Base-by-base conservation (phyloP, 495 filamentous ascomycete genomes). In the Lophiostoma macrostomum region DNA sequence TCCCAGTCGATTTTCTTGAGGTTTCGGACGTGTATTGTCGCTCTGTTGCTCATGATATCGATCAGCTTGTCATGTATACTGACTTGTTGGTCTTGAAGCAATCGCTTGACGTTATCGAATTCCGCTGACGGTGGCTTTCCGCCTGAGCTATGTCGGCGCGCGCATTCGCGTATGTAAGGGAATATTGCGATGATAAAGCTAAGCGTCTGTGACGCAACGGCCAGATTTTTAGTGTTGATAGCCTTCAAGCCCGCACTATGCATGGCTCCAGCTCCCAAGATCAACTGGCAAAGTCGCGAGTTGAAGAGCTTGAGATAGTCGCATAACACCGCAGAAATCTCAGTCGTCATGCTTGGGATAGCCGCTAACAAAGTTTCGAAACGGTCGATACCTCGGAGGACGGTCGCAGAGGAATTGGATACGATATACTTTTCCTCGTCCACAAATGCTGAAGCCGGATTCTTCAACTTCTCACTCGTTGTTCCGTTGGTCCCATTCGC, bases 201-300 rank as follows among this genome's bases (percentile, higher is more conserved):
- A 20, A 96, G 69, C 0, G 91, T 85, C 68, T 96, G 94, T 1
- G 87, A 90, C 7, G 94, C 90, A 23, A 97, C 79, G 0, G 93
- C 91, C 5, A 99, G 81, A 71, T 99, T 91, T 61, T 91, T 93
- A 0, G 93, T 94, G 1, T 89, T 96, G 62, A 99, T 99, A 58
- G 95, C 95, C 64, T 90, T 95, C 8, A 99, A 72, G 0, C 93
- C 93, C 4, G 90, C 94, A n/a, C 83, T 90, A 22, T 80, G 74
- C 1, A 88, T 96, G 1, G 93, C 93, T 1, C 93, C 93, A 8
- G 93, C 94, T 6, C 91, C 94, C 6, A 97, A 83, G 55, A 99
- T 95, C 42, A 97, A 80, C 59, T 99, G 93, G 16, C 83, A 90
- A 32, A 89, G 91, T 5, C 93, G 83, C 6, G 89, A 95, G 69